phyloP scores from a whole-genome alignment of 768 basidiomycete genomes.

The Chalciporus sphaerocephalus region DNA sequence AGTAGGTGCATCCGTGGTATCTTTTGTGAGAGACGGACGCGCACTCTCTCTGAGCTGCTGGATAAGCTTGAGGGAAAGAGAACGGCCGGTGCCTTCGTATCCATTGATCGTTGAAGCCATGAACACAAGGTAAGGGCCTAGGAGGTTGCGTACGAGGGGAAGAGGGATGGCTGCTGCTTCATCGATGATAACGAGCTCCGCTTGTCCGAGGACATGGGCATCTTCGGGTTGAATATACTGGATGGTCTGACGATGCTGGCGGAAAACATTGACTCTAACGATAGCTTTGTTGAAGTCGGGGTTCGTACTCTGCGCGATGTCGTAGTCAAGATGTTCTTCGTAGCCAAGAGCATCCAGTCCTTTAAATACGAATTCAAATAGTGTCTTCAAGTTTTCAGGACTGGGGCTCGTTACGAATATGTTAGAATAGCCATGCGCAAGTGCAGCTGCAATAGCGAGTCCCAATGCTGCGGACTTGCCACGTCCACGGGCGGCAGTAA shows the following conservation, averaged over 20 bases:
- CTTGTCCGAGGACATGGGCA: constrained; percentile 95
- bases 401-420: constrained; percentile 97
- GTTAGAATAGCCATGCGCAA: constrained; percentile 93
- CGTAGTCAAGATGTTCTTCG: constrained; percentile 97
- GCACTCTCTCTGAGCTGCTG: constrained; percentile 94
- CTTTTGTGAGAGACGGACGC: constrained; percentile 70
- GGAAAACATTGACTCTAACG: constrained; percentile 91
- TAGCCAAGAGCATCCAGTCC: constrained; percentile 92
- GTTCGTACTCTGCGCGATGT: constrained; percentile 92
- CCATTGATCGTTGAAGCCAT: constrained; percentile 99
- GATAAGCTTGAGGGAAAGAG: constrained; percentile 94
- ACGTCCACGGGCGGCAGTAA: constrained; percentile 91
- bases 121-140: constrained; percentile 96
- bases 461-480: constrained; percentile 98
- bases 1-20: constrained; percentile 37
- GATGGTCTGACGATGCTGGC: constrained; percentile 91
- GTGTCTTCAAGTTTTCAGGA: constrained; percentile 94
- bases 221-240: constrained; percentile 99
- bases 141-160: constrained; percentile 89
- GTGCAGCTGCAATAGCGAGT: constrained; percentile 86
- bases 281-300: constrained; percentile 93
- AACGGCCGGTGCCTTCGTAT: constrained; percentile 99
- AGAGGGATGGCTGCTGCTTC: constrained; percentile 98
- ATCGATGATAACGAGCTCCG: constrained; percentile 95
- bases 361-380: constrained; percentile 98